A percentile compares a stretch with the other conserved stretches of the same genome.
Conservation (phyloP, 768 basidiomycete species). For the Suillus hirtellus region DNA sequence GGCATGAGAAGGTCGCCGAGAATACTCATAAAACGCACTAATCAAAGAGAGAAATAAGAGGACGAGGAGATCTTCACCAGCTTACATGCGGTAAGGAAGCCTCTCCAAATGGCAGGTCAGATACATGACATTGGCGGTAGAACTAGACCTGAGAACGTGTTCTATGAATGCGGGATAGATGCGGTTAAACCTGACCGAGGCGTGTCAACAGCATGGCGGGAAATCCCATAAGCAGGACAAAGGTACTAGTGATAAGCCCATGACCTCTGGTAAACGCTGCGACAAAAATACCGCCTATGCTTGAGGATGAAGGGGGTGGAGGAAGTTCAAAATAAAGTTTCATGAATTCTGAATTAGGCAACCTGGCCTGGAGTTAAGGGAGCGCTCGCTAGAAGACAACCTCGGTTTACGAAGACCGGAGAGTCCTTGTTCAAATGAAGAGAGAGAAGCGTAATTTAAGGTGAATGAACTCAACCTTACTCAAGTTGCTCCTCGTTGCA, state of each 20-base stretch:
- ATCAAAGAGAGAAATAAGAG: constrained; percentile 26
- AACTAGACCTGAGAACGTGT: constrained; percentile 58
- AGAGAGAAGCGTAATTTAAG: constrained; percentile 46
- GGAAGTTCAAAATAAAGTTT: constrained; percentile 11
- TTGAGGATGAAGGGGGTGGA: constrained; percentile 5
- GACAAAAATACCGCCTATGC: constrained; percentile 11
- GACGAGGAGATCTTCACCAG: constrained; percentile 31
- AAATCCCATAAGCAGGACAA: constrained; percentile 57
- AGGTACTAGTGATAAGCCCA: constrained; percentile 52
- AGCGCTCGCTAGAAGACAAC: constrained; percentile 27
- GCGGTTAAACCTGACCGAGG: constrained; percentile 41
- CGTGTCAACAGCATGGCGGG: constrained; percentile 67
- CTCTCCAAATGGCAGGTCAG: constrained; percentile 57
- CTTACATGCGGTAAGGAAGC: constrained; percentile 41
- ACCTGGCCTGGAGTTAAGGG: constrained; percentile 25
- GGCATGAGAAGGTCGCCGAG: constrained; percentile 30
- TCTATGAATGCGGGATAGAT: constrained; percentile 65
- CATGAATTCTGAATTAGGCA: constrained; percentile 28
- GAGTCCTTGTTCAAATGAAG: constrained; percentile 29
- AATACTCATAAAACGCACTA: constrained; percentile 34
- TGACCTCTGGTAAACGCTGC: constrained; percentile 19
- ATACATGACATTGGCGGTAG: constrained; percentile 50
- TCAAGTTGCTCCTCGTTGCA: constrained; percentile 27
- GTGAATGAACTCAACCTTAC: constrained; percentile 40
- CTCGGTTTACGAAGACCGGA: constrained; percentile 35